Base-by-base conservation (phyloP, 331 rosid genomes). In the Telfairia occidentalis region DNA sequence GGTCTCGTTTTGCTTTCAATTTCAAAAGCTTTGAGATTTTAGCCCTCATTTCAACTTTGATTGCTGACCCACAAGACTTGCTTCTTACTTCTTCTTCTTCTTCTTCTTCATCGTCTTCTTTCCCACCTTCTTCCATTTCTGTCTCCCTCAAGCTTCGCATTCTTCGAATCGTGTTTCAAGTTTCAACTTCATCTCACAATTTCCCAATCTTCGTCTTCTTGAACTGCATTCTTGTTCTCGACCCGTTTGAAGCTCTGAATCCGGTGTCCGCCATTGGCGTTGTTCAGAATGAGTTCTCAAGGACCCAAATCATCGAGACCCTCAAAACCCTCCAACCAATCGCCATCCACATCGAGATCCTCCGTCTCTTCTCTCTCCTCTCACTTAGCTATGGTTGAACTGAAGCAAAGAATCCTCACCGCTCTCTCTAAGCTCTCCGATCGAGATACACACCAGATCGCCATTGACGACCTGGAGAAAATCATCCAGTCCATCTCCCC, bases 381-480 rank as follows among this genome's bases (percentile, higher is more conserved):
- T 63, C 98, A 95, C 75, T 83, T 90, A 0, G 96, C 92, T 38
- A 92, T 95, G 99, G 99, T 95, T 28, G 97, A 92, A 59, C 91
- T 95, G 29, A 95, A 95, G 81, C 97, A 92, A 28, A 79, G 90
- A 55, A 87, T 92, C 78, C 89, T 95, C 42, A 95, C 96, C 7
- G 89, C 99, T 0, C 88, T 95, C 48, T 87, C 97, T 0, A 95
- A 95, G 76, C 97, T 95, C 37, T 84, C 99, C 5, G 99, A 95
- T 80, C 79, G 99, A 23, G 99, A 95, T 88, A 95, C 97, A 1
- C 85, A 95, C 81, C 99, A 92, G 80, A 90, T 95, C 88, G 97
- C 99, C 32, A 85, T 92, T 0, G 97, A 95, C 7, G 99, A 95
- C 86, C 86, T 92, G 30, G 93, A 92, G 61, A 90, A 87, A 57